These are phyloP conservation scores for Pythium brassicae DNA, from an alignment of 352 stramenopile species.

Conservation along the genomic window DNA sequence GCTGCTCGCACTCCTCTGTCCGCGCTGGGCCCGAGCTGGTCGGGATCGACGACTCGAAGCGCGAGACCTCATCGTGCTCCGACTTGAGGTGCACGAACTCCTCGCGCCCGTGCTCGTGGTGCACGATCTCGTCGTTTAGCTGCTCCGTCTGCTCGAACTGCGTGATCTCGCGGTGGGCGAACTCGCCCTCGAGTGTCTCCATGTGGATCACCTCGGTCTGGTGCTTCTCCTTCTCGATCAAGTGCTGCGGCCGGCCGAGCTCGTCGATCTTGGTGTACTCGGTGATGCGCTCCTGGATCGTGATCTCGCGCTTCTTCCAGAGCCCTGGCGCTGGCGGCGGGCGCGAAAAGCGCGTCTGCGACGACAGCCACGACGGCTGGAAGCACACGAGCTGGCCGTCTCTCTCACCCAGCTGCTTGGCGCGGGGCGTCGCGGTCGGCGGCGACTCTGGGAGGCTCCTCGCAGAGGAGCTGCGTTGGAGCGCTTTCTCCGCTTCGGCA, in stretches of 20 bases:
- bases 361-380: conserved; percentile 31
- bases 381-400: conserved; percentile 37
- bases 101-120: conserved; percentile 71
- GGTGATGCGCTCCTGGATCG: conserved; percentile 82
- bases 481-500: conserved; percentile 34
- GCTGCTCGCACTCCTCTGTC: conserved; percentile 70
- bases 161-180: conserved; percentile 82
- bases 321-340: conserved; percentile 56
- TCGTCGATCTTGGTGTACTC: conserved; percentile 89
- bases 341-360: conserved; percentile 28
- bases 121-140: conserved; percentile 78
- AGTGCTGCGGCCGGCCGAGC: conserved; percentile 55
- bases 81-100: conserved; percentile 85
- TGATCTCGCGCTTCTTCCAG: conserved; percentile 87
- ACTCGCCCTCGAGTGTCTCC: conserved; percentile 74
- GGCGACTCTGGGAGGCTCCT: conserved; percentile 20
- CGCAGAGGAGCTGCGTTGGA: conserved; percentile 11
- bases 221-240: conserved; percentile 83
- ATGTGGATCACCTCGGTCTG: conserved; percentile 85
- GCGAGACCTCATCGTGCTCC: conserved; percentile 77
- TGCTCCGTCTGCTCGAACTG: conserved; percentile 82
- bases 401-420: not conserved
- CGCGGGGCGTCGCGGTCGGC: conserved; percentile 5
- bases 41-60: conserved; percentile 75
- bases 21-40: conserved; percentile 13